A percentile compares a stretch with the other conserved stretches of the same genome.
Evolutionary conservation across 192 early-diverging fungal genomes (phyloP).

Genomic region (Funneliformis geosporum): DNA sequence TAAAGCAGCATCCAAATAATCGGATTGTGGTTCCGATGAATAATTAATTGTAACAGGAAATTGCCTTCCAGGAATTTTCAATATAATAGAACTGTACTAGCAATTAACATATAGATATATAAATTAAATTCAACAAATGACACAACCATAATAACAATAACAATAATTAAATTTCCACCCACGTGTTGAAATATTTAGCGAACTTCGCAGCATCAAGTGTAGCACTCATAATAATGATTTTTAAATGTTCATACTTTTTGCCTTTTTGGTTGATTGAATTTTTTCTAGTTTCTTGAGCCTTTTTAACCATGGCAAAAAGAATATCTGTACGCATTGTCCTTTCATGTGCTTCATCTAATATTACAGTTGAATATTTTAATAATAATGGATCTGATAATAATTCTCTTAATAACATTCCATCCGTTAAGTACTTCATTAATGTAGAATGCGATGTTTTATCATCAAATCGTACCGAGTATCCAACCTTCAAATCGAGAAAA

Average conservation of each 20-base stretch:
- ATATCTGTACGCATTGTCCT: constrained; percentile 94
- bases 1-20: constrained; percentile 90
- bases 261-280: constrained; percentile 46
- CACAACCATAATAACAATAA: background rate
- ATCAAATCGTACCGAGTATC: constrained; percentile 96
- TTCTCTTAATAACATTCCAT: constrained; percentile 94
- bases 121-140: background rate
- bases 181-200: constrained; percentile 84
- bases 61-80: constrained; percentile 89
- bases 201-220: constrained; percentile 95
- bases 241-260: constrained; percentile 61
- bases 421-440: constrained; percentile 91
- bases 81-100: constrained; percentile 59
- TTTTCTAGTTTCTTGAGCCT: constrained; percentile 70
- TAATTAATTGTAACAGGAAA: constrained; percentile 86
- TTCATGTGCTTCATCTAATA: constrained; percentile 98
- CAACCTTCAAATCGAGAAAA: constrained; percentile 57
- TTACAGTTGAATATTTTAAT: constrained; percentile 77
- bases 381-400: constrained; percentile 81
- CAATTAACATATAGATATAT: background rate
- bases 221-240: constrained; percentile 95
- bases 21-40: constrained; percentile 76
- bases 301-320: constrained; percentile 93
- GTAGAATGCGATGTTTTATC: constrained; percentile 81
- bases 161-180: constrained; percentile 11